Conservation (phyloP, 305 asterid genomes). For the Rubia tinctorum region DNA sequence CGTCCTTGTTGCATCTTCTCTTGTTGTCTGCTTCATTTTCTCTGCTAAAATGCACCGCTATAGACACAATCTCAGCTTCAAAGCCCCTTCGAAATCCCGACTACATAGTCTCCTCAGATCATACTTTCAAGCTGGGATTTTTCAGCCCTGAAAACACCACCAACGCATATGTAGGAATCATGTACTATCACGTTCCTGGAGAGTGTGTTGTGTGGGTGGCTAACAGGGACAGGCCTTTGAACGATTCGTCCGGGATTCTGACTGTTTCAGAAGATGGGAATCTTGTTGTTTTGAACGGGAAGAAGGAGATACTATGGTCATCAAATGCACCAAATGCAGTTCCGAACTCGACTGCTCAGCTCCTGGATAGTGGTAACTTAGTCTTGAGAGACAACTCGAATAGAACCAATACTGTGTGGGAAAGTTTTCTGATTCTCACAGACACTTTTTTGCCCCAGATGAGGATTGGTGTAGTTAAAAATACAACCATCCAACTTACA, state of each 20-base stretch:
- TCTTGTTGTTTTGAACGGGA: not conserved
- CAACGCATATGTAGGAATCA: not conserved
- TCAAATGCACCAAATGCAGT: not conserved
- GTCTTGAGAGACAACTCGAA: not conserved
- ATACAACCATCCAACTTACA: not conserved
- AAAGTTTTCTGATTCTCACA: not conserved
- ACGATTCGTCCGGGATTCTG: not conserved
- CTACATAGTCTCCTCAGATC: not conserved
- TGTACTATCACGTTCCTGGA: not conserved
- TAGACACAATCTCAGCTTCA: not conserved
- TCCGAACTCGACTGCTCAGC: not conserved
- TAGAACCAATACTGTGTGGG: not conserved
- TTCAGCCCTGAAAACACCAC: not conserved
- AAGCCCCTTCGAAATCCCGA: not conserved
- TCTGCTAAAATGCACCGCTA: not conserved
- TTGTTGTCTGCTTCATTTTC: not conserved
- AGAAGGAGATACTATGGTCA: not conserved
- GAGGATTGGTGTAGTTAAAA: not conserved
- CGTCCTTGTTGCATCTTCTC: not conserved
- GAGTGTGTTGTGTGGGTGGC: not conserved
- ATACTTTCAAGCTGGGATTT: not conserved
- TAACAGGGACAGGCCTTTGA: not conserved
- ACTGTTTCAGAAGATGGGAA: not conserved
- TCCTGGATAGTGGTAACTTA: not conserved
- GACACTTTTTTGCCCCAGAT: not conserved